Percentiles rank a stretch among this genome's conserved stretches.
phyloP scores from a whole-genome alignment of 2,329 filamentous ascomycete genomes.

The Tolypocladium ophioglossoides region DNA sequence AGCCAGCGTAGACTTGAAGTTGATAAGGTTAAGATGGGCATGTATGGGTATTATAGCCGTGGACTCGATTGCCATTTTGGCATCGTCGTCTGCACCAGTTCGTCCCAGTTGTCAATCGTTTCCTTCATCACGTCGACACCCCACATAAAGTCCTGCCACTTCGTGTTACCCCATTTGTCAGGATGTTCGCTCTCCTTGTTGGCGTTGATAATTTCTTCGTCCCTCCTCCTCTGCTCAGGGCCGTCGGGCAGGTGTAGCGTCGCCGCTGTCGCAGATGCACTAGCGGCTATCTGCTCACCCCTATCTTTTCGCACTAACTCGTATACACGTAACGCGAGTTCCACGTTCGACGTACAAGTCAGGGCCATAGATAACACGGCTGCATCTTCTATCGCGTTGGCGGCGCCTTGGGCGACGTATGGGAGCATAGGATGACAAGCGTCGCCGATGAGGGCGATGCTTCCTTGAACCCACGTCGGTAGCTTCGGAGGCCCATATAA shows the following conservation, averaged over 20 bases:
- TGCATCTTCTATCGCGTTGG: slow-evolving; percentile 58
- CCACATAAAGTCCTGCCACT: slow-evolving; percentile 19
- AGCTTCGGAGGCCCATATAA: slow-evolving; percentile 51
- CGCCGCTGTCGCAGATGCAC: slow-evolving; percentile 5
- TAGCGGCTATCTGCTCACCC: slow-evolving; percentile 9
- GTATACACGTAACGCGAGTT: slow-evolving; percentile 10
- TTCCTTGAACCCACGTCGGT: slow-evolving; percentile 47
- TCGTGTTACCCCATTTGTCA: slow-evolving; percentile 15
- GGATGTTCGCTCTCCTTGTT: slow-evolving; percentile 4
- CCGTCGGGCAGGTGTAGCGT: slow-evolving; percentile 11
- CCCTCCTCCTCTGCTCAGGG: slow-evolving; percentile 7
- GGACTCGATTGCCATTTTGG: too few relatives aligned
- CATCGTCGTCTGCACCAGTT: slow-evolving; percentile 1
- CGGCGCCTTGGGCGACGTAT: slow-evolving; percentile 56
- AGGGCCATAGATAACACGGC: slow-evolving; percentile 37
- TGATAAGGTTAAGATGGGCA: too few relatives aligned
- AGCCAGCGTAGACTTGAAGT: too few relatives aligned
- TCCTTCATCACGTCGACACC: slow-evolving; percentile 19
- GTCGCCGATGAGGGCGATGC: slow-evolving; percentile 49
- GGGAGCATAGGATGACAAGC: slow-evolving; percentile 59
- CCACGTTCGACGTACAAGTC: slow-evolving; percentile 10
- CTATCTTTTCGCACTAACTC: slow-evolving; percentile 10
- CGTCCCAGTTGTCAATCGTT: slow-evolving; percentile 11
- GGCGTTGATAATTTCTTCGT: slow-evolving; percentile 7
- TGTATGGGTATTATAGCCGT: too few relatives aligned